phyloP scores from a whole-genome alignment of 768 basidiomycete species.

The Lentinula sp. region DNA sequence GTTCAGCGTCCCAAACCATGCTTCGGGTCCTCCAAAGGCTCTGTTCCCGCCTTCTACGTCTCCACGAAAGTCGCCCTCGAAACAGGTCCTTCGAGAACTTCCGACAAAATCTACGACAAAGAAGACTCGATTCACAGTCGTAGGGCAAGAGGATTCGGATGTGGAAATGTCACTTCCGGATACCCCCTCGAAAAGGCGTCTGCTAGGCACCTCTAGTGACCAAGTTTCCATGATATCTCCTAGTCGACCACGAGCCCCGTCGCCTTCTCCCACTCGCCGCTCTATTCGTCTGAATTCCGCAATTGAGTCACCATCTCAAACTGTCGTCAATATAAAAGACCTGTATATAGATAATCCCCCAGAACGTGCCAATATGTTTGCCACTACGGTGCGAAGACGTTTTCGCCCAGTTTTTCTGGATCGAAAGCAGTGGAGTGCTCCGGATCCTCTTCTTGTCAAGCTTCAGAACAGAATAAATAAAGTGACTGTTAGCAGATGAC shows the following conservation, averaged over 20 bases:
- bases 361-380: not conserved
- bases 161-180: not conserved
- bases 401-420: constrained; percentile 10
- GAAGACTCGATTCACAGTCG: not conserved
- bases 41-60: not conserved
- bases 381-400: not conserved
- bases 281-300: not conserved
- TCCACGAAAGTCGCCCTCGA: not conserved
- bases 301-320: not conserved
- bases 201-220: not conserved
- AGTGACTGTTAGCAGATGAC: not conserved
- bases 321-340: not conserved
- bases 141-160: not conserved
- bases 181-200: not conserved
- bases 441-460: constrained; percentile 1
- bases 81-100: not conserved
- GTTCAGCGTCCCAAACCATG: no score
- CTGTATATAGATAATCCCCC: not conserved
- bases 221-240: not conserved
- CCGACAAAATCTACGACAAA: not conserved
- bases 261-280: not conserved
- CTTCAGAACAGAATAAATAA: not conserved
- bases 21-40: not conserved
- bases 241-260: not conserved
- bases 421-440: constrained; percentile 5